A percentile compares a stretch with the other conserved stretches of the same genome.
Conservation (phyloP, 1,284 basidiomycete genomes). For the Ceratorhiza oryzae-sativae region DNA sequence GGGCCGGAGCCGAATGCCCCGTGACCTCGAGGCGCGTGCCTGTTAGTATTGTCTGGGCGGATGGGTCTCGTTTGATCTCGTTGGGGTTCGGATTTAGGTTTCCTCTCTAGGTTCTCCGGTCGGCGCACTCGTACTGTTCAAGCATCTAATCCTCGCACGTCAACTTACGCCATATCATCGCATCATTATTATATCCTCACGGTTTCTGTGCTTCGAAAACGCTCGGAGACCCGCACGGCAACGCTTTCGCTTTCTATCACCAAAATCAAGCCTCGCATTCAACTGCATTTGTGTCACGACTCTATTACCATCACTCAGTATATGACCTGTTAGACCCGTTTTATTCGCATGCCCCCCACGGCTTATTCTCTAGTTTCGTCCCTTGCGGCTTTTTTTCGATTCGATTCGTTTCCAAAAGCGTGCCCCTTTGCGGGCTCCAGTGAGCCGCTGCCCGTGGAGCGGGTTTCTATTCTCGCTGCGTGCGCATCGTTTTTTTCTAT, state of each 20-base stretch:
- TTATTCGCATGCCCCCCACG: conserved; percentile 18
- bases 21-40: conserved; percentile 31
- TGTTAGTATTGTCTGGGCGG: conserved; percentile 22
- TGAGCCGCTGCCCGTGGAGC: conserved; percentile 30
- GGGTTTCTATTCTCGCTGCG: conserved; percentile 22
- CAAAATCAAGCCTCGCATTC: conserved; percentile 40
- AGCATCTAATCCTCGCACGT: conserved; percentile 34
- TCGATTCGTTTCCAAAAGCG: conserved; percentile 34
- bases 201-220: conserved; percentile 33
- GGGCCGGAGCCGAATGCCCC: conserved; percentile 34
- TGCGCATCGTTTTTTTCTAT: conserved; percentile 18
- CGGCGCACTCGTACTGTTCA: conserved; percentile 24
- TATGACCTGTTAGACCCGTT: conserved; percentile 32
- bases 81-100: conserved; percentile 37
- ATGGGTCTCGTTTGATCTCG: conserved; percentile 32
- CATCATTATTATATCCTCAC: conserved; percentile 32
- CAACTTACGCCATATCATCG: conserved; percentile 36
- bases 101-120: conserved; percentile 32
- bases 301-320: conserved; percentile 27
- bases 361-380: conserved; percentile 7
- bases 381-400: conserved; percentile 27
- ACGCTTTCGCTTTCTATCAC: conserved; percentile 34
- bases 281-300: conserved; percentile 40
- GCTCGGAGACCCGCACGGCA: not conserved
- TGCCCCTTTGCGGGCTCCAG: conserved; percentile 30